Base-by-base conservation (phyloP, 306 rosid genomes). In the Acacia confusa region DNA sequence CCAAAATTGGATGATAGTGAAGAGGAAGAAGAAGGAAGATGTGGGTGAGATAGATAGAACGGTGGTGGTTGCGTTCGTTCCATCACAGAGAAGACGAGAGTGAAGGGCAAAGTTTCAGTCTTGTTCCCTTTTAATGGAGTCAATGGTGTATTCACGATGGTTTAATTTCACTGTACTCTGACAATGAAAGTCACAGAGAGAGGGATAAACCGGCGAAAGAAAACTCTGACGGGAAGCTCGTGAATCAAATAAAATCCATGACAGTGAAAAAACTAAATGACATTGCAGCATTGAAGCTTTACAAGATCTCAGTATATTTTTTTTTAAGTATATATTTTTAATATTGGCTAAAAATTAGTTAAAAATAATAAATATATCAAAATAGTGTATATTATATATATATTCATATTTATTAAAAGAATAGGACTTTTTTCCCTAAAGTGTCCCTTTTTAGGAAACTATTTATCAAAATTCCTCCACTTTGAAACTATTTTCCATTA, bases 61-160 rank as follows among this genome's bases (percentile, higher is more conserved):
- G 91, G 81, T 0, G 91, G 81, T 6, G 92, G 84, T 25, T 84
- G 90, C 52, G 77, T n/a, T 55, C 15, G 11, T 63, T 32, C 43
- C 70, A 65, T 66, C 25, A 19, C 45, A 66, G 47, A 16, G 22
- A 65, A 30, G 41, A 16, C 12, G 44, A 65, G 43, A 65, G 24
- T 16, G 12, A 6, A 66, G 27, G 19, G 36, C 27, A 34, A 27
- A 66, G 38, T 7, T 7, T 2, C 15, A 2, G 11, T 13, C 8
- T 63, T 13, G 14, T 61, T 12, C 13, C 66, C 34, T 28, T 16
- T 32, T 28, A 16, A 64, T 64, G 70, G 70, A 16, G 24, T 30
- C 66, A 30, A 64, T 15, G 70, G 70, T 5, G 10, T 30, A 22
- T 10, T 57, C 19, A n/a, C 11, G 3, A 1, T 63, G 11, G 9